Evolutionary conservation across 2,329 filamentous ascomycete species (phyloP).

Genomic region (Alternaria rosae): DNA sequence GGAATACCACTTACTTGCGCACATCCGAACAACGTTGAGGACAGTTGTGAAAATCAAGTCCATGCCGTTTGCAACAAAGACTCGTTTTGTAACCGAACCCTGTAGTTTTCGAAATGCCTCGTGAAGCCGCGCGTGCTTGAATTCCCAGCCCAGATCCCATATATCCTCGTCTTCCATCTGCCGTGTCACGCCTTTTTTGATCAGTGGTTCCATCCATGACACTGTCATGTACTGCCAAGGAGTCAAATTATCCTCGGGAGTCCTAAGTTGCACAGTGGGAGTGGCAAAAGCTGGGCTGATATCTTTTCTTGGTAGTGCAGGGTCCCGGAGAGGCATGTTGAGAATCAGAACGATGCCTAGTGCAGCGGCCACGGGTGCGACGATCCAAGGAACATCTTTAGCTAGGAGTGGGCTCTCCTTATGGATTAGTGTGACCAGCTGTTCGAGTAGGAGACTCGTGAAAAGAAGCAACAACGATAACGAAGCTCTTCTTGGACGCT

Average conservation of each 20-base stretch:
- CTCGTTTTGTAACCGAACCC: constrained; percentile 74
- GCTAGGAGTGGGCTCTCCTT: constrained; percentile 27
- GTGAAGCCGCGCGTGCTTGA: constrained; percentile 80
- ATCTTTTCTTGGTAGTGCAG: constrained; percentile 59
- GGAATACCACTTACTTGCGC: constrained; percentile 54
- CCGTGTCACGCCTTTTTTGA: constrained; percentile 67
- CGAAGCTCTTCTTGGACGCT: constrained; percentile 54
- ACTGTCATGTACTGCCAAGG: constrained; percentile 87
- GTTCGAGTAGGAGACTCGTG: constrained; percentile 44
- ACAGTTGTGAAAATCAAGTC: constrained; percentile 74
- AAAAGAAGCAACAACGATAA: constrained; percentile 50
- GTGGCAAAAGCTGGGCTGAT: constrained; percentile 66
- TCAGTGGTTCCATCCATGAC: constrained; percentile 80
- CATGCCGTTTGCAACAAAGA: constrained; percentile 78
- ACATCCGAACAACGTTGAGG: constrained; percentile 70
- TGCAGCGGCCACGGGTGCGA: constrained; percentile 53
- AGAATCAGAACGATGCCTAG: constrained; percentile 63
- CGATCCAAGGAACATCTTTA: constrained; percentile 44
- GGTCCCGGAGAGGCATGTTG: constrained; percentile 74
- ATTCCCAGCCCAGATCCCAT: constrained; percentile 80
- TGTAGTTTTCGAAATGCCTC: constrained; percentile 74
- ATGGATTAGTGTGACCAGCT: constrained; percentile 42
- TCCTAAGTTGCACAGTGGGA: constrained; percentile 69
- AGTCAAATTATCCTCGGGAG: constrained; percentile 79
- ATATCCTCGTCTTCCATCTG: constrained; percentile 81